These are phyloP conservation scores for Mycena crocata DNA, from an alignment of 768 basidiomycete species.

Conservation along the genomic window DNA sequence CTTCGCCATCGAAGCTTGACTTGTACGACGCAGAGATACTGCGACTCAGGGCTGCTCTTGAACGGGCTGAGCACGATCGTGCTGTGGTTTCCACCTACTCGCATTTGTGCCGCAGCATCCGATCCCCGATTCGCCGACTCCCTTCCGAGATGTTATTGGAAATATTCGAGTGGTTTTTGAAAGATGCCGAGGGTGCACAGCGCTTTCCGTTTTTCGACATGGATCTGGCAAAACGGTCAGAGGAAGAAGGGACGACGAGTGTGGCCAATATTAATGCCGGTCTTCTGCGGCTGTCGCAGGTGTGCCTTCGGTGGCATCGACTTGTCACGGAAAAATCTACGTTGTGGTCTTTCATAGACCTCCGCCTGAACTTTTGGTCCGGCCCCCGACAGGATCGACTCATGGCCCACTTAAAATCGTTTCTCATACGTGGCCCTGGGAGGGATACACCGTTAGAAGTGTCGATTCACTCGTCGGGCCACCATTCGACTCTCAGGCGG, in stretches of 20 bases:
- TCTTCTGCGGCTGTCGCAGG: constrained; percentile 11
- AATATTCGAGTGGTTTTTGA: constrained; percentile 1
- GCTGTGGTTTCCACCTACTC: background rate
- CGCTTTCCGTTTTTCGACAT: background rate
- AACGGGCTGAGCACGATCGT: background rate
- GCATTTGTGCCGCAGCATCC: background rate
- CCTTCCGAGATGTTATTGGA: constrained; percentile 7
- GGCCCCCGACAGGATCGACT: background rate
- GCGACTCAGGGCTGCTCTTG: background rate
- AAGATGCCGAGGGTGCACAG: background rate
- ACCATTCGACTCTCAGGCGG: background rate
- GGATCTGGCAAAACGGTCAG: background rate
- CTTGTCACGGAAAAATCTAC: constrained; percentile 7
- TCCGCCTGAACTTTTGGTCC: background rate
- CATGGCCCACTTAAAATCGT: background rate
- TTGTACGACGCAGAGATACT: background rate
- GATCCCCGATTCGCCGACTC: constrained; percentile 14
- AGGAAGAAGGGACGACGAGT: background rate
- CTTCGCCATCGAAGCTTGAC: constrained; percentile 1
- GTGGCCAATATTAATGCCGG: constrained; percentile 1
- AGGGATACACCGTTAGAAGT: background rate
- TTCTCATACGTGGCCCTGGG: constrained; percentile 8
- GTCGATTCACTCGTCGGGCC: background rate
- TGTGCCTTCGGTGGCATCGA: constrained; percentile 14
- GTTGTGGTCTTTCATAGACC: background rate